Evolutionary conservation across 2,329 filamentous ascomycete species (phyloP), one percentile per base, ranked within the genome.

Genomic region (Alternaria tenuissima): DNA sequence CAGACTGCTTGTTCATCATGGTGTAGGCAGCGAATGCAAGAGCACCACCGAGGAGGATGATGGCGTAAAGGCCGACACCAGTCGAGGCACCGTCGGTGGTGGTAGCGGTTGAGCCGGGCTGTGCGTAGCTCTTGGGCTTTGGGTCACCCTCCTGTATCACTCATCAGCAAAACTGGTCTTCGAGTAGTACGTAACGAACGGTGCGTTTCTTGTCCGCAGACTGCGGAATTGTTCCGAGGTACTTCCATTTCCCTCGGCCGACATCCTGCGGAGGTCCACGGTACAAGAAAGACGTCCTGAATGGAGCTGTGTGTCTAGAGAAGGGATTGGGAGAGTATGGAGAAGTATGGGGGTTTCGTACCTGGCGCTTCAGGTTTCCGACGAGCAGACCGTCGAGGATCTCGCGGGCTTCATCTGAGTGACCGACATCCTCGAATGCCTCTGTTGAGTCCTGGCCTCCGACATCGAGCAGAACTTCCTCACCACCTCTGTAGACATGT

Each of bases 391-490:
- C 76, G 0, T 91, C 89, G 59, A 99, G 89, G 70, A 96, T 94
- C 85, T 98, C 94, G 70, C 95, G 91, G 70, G 95, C 95, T 86
- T 99, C 95, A 81, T 99, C 95, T 75, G 92, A 96, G 90, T 99
- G 95, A 78, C 95, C 95, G 76, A 99, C 95, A 82, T 99, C 95
- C 85, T 99, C 95, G 79, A 99, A 99, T 64, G 95, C 94, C 84
- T 98, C 95, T 73, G 94, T 97, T 75, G 92, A 91, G 81, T 99
- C 95, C 84, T 97, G 94, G 71, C 95, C 95, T 76, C 86, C 95
- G 67, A 98, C 94, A 72, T 99, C 95, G 71, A 99, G 90, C 66
- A 99, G 85, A 72, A 99, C 95, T 85, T 99, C 95, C 84, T 99
- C 95, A 84, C 95, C 95, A 85, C 95, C 95, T 74, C 95, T 98